Base-by-base conservation (phyloP, 305 asterid species). In the Solanum chacoense region DNA sequence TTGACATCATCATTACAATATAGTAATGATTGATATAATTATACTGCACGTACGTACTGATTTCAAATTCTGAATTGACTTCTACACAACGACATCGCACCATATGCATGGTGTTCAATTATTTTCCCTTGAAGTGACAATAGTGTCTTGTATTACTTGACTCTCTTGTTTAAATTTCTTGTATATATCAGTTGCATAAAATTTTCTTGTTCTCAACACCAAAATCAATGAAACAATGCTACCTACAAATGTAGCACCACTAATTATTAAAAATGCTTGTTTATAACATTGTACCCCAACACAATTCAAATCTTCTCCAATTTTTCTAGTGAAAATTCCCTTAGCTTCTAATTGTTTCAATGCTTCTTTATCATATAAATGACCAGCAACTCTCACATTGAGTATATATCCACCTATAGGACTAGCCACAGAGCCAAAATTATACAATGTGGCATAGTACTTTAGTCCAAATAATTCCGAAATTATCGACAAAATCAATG, bases 401-500 rank as follows among this genome's bases (percentile, higher is more conserved):
- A 94, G 90, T 24, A 94, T 91, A 42, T 94, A 94, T 12, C 92
- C 94, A 22, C 95, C 97, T 0, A 93, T 90, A 0, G 95, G 95
- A 91, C 95, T 94, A 0, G 94, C 95, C 0, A 90, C 92, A 10
- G 92, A 93, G 11, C 95, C 96, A 3, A 93, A 73, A 37, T 92
- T 93, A 88, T 88, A 89, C 88, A 94, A 63, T n/a, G 96, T 94
- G 2, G 95, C 93, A 92, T 93, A 93, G 59, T 93, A 91, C 78
- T 90, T 92, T 5, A 94, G 84, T 11, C 95, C 97, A 36, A 93
- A 94, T 7, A 94, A 59, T n/a, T 94, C 97, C 0, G 95, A 94
- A 4, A 94, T 92, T 28, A 94, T 94, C 16, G 95, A 92, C 36
- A 93, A 92, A 32, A 93, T 90, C 84, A 94, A 72, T 87, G 97